Percentiles rank a stretch among this genome's conserved stretches.
These are phyloP conservation scores for Calamus simplicifolius DNA, from an alignment of 176 grass and related monocot species.

Conservation along the genomic window DNA sequence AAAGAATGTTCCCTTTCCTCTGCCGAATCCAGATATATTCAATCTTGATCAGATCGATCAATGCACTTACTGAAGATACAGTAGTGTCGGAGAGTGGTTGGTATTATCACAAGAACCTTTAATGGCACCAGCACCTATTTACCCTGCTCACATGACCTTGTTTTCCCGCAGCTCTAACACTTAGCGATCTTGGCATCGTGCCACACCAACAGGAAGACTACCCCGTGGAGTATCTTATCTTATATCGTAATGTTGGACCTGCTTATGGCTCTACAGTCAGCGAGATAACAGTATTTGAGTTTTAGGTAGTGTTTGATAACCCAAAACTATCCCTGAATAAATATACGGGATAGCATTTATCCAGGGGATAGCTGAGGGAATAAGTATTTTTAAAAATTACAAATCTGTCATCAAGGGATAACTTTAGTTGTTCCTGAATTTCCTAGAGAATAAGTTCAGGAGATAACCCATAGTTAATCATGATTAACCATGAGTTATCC, in stretches of 20 bases:
- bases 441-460: too few species aligned
- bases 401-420: too few species aligned
- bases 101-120: too few species aligned
- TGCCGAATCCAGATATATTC: conserved; percentile 71
- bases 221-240: conserved; percentile 69
- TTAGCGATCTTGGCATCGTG: conserved; percentile 55
- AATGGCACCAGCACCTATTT: too few species aligned
- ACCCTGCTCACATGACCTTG: not conserved
- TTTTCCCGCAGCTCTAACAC: conserved; percentile 60
- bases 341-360: too few species aligned
- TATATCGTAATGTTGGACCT: conserved; percentile 66
- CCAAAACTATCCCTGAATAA: too few species aligned
- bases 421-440: too few species aligned
- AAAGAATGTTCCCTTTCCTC: conserved; percentile 88
- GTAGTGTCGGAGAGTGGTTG: conserved; percentile 46
- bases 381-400: too few species aligned
- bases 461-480: too few species aligned
- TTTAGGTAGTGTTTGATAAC: too few species aligned
- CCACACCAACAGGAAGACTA: conserved; percentile 80
- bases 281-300: conserved; percentile 41
- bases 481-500: too few species aligned
- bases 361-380: too few species aligned
- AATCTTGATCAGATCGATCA: conserved; percentile 87
- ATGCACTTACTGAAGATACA: conserved; percentile 43
- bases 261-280: conserved; percentile 64